Evolutionary conservation across 2,329 filamentous ascomycete genomes (phyloP).

Genomic region (Samsoniella hepiali): DNA sequence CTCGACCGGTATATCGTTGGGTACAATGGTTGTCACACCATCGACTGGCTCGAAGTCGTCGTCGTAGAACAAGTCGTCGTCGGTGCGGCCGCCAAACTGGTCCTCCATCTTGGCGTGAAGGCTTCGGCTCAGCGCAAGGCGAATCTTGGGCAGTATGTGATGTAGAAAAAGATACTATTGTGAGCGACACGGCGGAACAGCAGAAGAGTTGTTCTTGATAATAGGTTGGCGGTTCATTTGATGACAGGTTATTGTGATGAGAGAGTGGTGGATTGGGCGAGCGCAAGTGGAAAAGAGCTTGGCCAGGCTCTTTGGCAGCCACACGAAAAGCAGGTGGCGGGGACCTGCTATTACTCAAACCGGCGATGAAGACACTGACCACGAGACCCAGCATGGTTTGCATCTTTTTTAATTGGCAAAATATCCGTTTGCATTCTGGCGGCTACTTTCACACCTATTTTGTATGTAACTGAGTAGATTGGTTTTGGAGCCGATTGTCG

Average conservation of each 20-base stretch:
- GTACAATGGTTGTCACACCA: conserved; percentile 29
- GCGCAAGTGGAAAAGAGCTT: conserved; percentile 6
- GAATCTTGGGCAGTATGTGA: not conserved
- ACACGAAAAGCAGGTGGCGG: conserved; percentile 14
- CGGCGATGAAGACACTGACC: not conserved
- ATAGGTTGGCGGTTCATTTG: not conserved
- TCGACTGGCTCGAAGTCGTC: conserved; percentile 59
- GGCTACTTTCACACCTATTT: no score
- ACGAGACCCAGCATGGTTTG: not conserved
- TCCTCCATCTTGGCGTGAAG: conserved; percentile 48
- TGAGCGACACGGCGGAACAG: not conserved
- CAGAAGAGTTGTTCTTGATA: not conserved
- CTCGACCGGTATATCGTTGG: conserved; percentile 2
- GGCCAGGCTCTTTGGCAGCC: conserved; percentile 7
- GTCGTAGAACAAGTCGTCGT: conserved; percentile 61
- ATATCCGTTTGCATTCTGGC: not conserved
- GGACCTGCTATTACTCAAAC: conserved; percentile 5
- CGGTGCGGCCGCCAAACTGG: conserved; percentile 58
- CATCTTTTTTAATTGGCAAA: not conserved
- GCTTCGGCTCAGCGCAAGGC: not conserved
- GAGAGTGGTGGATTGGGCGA: not conserved
- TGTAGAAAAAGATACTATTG: not conserved
- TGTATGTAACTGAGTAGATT: not conserved
- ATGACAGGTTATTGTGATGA: not conserved
- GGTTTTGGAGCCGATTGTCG: not conserved